These are phyloP conservation scores for Endoconidiophora laricicola DNA, from an alignment of 2,329 filamentous ascomycete genomes.

Conservation along the genomic window DNA sequence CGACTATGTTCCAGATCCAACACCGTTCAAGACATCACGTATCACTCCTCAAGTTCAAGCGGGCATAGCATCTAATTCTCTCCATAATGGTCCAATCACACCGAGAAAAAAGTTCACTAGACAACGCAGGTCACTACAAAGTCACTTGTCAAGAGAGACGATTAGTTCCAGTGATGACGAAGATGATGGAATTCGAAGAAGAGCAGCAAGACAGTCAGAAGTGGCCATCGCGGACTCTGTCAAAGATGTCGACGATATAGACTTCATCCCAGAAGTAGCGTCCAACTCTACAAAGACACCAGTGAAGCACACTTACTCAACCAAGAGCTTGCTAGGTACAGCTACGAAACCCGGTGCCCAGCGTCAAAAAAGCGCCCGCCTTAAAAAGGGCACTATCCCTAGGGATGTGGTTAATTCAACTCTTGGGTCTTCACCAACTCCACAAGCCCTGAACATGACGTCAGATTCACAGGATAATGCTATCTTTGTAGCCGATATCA, in stretches of 20 bases:
- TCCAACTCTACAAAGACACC: background rate
- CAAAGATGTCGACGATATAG: background rate
- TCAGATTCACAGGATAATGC: too few species aligned
- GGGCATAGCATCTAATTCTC: too few species aligned
- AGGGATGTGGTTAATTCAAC: too few species aligned
- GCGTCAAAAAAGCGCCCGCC: background rate
- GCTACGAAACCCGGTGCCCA: background rate
- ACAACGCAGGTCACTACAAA: background rate
- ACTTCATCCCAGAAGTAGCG: background rate
- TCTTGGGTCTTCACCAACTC: too few species aligned
- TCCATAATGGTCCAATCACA: background rate
- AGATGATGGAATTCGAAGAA: background rate
- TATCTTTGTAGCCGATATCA: too few species aligned
- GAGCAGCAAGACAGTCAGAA: too few species aligned
- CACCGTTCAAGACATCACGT: too few species aligned
- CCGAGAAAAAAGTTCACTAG: background rate
- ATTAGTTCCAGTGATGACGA: conserved; percentile 4
- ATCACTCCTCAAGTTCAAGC: too few species aligned
- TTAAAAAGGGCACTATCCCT: background rate
- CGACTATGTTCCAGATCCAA: too few species aligned
- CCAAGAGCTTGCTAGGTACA: background rate
- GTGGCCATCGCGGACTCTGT: too few species aligned
- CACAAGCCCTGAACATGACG: too few species aligned
- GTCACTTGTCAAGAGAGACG: background rate
- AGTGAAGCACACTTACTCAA: background rate